Evolutionary conservation across 2,329 filamentous ascomycete genomes (phyloP).

Genomic region (Penicillium sp.): DNA sequence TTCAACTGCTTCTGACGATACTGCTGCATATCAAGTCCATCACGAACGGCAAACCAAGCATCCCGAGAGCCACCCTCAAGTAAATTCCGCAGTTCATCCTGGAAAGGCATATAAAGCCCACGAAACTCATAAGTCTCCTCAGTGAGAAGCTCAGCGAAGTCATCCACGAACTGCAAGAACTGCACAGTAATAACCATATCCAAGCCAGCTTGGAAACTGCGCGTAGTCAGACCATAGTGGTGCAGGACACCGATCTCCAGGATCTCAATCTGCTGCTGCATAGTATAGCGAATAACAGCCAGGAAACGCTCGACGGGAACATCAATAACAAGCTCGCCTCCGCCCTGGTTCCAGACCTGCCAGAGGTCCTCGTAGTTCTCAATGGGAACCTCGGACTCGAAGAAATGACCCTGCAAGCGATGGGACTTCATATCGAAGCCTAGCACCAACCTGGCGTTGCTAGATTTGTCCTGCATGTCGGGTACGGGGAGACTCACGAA

Average conservation of each 20-base stretch:
- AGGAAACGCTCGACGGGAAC: conserved; percentile 23
- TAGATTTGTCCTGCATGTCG: conserved; percentile 14
- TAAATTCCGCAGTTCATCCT: conserved; percentile 27
- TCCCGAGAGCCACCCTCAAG: conserved; percentile 28
- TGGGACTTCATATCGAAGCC: conserved; percentile 26
- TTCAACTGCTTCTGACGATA: conserved; percentile 9
- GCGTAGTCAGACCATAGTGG: conserved; percentile 19
- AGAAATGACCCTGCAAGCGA: conserved; percentile 27
- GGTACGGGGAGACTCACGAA: conserved; percentile 24
- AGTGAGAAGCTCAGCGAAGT: conserved; percentile 24
- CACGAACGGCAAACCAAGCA: conserved; percentile 27
- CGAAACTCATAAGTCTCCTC: conserved; percentile 7
- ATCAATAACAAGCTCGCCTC: conserved; percentile 24
- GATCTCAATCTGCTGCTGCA: conserved; percentile 15
- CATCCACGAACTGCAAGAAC: conserved; percentile 32
- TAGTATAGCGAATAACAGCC: conserved; percentile 20
- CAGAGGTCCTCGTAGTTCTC: conserved; percentile 28
- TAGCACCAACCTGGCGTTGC: conserved; percentile 27
- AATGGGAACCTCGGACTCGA: conserved; percentile 25
- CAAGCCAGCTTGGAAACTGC: conserved; percentile 26
- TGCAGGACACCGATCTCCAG: conserved; percentile 27
- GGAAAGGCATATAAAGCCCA: conserved; percentile 11
- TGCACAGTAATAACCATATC: conserved; percentile 33
- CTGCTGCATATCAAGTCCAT: conserved; percentile 1
- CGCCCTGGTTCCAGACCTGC: conserved; percentile 9